These are phyloP conservation scores for Trametes pubescens DNA, from an alignment of 1,284 basidiomycete species.

Conservation along the genomic window DNA sequence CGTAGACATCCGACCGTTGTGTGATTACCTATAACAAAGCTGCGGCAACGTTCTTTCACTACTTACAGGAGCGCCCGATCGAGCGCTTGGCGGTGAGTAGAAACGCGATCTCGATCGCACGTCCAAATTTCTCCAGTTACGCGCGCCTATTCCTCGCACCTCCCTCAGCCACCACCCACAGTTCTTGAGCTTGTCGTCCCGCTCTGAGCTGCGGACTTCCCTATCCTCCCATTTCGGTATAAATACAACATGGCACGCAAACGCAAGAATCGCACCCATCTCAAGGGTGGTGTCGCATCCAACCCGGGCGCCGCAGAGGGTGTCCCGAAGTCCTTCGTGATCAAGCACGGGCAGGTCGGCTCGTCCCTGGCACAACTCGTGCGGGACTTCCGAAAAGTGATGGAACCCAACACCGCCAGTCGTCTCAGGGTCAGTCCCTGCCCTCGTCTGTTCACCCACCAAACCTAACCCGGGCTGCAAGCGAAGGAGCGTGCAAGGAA, in stretches of 20 bases:
- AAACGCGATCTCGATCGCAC: conserved; percentile 25
- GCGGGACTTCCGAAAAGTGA: conserved; percentile 91
- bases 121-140: conserved; percentile 25
- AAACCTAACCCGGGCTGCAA: conserved; percentile 37
- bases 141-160: conserved; percentile 8
- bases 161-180: not conserved
- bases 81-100: conserved; percentile 14
- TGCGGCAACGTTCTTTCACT: not conserved
- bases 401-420: conserved; percentile 98
- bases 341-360: conserved; percentile 95
- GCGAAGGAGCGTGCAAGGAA: conserved; percentile 90
- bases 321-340: conserved; percentile 84
- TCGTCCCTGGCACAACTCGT: conserved; percentile 89
- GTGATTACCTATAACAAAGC: no score
- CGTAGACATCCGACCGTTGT: not conserved
- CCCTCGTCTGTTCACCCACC: not conserved
- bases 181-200: not conserved
- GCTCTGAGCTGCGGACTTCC: not conserved
- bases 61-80: not conserved
- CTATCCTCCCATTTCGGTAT: not conserved
- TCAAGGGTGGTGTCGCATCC: conserved; percentile 63
- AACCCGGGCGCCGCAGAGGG: conserved; percentile 47
- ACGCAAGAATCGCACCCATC: conserved; percentile 89
- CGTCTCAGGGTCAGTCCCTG: conserved; percentile 75
- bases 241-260: conserved; percentile 69